These are phyloP conservation scores for Rhododendron kiyosumense DNA, from an alignment of 148 eudicot genomes.

Conservation along the genomic window DNA sequence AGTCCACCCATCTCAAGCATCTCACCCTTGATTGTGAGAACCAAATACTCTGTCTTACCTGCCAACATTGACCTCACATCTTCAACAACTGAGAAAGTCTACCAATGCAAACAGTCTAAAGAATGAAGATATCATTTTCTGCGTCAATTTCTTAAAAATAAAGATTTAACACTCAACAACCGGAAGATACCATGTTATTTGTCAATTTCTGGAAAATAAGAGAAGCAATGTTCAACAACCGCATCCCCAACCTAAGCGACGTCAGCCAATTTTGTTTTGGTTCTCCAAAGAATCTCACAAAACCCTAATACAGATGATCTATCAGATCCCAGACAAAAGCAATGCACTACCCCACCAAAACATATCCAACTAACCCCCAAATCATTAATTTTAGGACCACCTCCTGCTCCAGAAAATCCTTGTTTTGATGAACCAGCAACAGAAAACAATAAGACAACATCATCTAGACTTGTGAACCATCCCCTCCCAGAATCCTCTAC, in stretches of 20 bases:
- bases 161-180: not conserved
- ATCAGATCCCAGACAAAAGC: not conserved
- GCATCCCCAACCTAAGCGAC: too few relatives aligned
- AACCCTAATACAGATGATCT: not conserved
- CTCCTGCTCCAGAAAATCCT: not conserved
- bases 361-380: not conserved
- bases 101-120: too few relatives aligned
- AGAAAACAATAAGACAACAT: not conserved
- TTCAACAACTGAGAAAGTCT: too few relatives aligned
- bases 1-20: too few relatives aligned
- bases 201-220: not conserved
- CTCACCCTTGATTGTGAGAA: too few relatives aligned
- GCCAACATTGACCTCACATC: too few relatives aligned
- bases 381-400: not conserved
- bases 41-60: too few relatives aligned
- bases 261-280: too few relatives aligned
- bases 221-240: not conserved
- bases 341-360: not conserved
- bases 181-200: not conserved
- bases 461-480: not conserved
- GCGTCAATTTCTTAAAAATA: not conserved
- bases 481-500: not conserved
- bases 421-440: not conserved
- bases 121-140: not conserved
- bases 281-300: not conserved